These are phyloP conservation scores for Orbilia javanica DNA, from an alignment of 2,329 filamentous ascomycete genomes.

Conservation along the genomic window DNA sequence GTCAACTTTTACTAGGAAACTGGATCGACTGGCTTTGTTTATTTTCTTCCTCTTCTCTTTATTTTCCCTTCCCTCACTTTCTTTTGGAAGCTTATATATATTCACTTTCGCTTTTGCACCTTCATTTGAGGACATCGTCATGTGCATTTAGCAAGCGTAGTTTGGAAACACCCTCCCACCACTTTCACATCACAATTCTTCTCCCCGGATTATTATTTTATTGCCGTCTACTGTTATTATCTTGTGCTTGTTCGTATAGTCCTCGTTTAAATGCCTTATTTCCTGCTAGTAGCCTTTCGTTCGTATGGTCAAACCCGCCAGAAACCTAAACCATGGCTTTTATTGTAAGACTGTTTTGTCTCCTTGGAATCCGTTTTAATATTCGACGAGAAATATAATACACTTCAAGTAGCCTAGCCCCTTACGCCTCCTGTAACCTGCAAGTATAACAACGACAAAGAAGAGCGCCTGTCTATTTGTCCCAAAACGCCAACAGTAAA, in stretches of 20 bases:
- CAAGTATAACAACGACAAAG: neutral
- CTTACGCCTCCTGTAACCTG: neutral
- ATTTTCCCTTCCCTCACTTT: constrained; percentile 1
- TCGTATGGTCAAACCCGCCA: neutral
- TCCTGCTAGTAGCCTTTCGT: neutral
- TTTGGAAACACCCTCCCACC: constrained; percentile 27
- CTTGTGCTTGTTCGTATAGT: constrained; percentile 15
- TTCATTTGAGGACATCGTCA: constrained; percentile 33
- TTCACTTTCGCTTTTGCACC: constrained; percentile 25
- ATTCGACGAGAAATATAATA: constrained; percentile 55
- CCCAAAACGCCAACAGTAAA: neutral
- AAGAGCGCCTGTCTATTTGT: neutral
- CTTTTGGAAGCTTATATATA: constrained; percentile 16
- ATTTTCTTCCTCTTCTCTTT: neutral
- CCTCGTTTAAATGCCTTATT: constrained; percentile 21
- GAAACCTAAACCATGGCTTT: neutral
- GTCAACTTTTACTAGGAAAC: neutral
- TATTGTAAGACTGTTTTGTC: neutral
- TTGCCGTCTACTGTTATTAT: neutral
- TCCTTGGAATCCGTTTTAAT: constrained; percentile 15
- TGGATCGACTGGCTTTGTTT: neutral
- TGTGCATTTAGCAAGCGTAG: constrained; percentile 58
- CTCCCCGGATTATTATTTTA: constrained; percentile 9
- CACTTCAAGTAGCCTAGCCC: constrained; percentile 15
- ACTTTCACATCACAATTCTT: constrained; percentile 29